Base-by-base conservation (phyloP, 306 rosid genomes). In the Prunus mira region DNA sequence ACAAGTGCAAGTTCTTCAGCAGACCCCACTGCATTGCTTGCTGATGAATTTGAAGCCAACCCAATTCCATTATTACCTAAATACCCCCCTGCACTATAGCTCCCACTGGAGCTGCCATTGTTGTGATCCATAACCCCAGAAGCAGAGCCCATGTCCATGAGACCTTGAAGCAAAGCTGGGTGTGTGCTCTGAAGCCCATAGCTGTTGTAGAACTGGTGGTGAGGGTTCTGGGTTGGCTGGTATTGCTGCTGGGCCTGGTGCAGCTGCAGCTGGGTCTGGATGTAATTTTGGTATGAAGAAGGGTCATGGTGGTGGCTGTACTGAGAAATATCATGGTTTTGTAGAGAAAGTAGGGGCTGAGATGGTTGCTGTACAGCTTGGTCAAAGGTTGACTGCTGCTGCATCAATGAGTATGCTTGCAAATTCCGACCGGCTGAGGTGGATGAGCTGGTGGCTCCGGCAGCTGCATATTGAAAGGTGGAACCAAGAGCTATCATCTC, bases 211-310 rank as follows among this genome's bases (percentile, higher is more conserved):
- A 85, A 81, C 65, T 73, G 92, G 71, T 73, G 92, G 68, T 79
- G 73, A 15, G 83, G 65, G 54, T 41, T 85, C 17, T 76, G 79
- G 15, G 52, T 22, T 0, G 74, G 57, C 18, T 73, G 88, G 27
- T 71, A 25, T 43, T 61, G 76, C 47, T 41, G 74, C 84, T 54
- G 71, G 78, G 66, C n/a, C 4, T 88, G 92, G 67, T 91, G 96
- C 84, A 93, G 71, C 72, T 91, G 94, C 43, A 91, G 93, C 82
- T 91, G 97, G 14, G 98, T 89, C 52, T 94, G 97, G 18, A 94
- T 79, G 81, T 94, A 91, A 75, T 75, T 83, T 38, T 88, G 91
- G 47, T 90, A 89, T 49, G 91, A 64, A 6, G 90, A 66, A 13
- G 91, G 85, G 52, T 88, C 86, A 12, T 89, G 89, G 66, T 47